Evolutionary conservation across 441 rosid genomes (phyloP).

Genomic region (Gossypium lobatum): DNA sequence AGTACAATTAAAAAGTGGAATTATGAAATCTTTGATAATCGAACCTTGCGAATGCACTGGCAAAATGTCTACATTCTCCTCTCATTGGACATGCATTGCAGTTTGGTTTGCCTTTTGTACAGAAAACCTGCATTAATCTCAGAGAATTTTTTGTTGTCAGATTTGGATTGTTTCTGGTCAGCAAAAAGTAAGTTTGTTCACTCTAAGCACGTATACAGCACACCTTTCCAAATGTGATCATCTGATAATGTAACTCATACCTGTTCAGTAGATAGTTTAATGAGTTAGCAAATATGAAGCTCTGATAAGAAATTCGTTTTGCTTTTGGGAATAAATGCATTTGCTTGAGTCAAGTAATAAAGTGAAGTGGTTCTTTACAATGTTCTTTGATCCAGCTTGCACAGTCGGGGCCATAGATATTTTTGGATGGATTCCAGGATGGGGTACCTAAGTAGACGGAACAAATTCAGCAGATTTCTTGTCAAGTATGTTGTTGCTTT

Average conservation of each 20-base stretch:
- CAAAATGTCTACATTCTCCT: slow-evolving; percentile 78
- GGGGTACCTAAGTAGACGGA: slow-evolving; percentile 42
- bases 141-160: slow-evolving; percentile 13
- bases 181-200: slow-evolving; percentile 13
- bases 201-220: neutral
- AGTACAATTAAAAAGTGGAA: slow-evolving; percentile 1
- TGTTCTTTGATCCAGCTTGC: slow-evolving; percentile 68
- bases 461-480: slow-evolving; percentile 11
- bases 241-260: slow-evolving; percentile 72
- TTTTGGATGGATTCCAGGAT: slow-evolving; percentile 59
- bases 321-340: neutral
- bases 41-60: slow-evolving; percentile 78
- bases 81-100: slow-evolving; percentile 82
- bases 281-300: slow-evolving; percentile 14
- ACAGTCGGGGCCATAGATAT: slow-evolving; percentile 63
- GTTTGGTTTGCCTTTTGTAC: slow-evolving; percentile 70
- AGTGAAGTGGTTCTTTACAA: slow-evolving; percentile 30
- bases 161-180: slow-evolving; percentile 8
- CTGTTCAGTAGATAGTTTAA: slow-evolving; percentile 27
- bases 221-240: slow-evolving; percentile 84
- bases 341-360: slow-evolving; percentile 14
- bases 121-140: slow-evolving; percentile 51
- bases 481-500: slow-evolving; percentile 9
- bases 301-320: slow-evolving; percentile 9
- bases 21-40: slow-evolving; percentile 14